Conservation (phyloP, 768 basidiomycete genomes). For the Mycena rebaudengoi region DNA sequence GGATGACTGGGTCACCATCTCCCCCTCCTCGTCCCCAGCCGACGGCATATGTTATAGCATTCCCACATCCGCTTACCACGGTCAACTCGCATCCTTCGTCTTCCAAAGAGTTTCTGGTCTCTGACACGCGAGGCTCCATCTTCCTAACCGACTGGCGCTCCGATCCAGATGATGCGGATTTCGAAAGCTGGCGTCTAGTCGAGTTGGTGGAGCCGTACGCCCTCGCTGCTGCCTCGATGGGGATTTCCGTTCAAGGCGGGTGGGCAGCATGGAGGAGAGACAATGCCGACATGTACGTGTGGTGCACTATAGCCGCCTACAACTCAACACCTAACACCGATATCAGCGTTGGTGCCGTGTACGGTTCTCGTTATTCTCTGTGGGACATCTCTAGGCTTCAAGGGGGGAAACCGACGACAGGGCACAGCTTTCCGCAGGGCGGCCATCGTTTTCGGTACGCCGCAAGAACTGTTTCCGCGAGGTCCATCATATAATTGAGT, state of each 20-base stretch:
- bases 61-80: constrained; percentile 74
- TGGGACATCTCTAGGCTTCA: constrained; percentile 80
- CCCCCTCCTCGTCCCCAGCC: constrained; percentile 65
- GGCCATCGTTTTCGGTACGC: constrained; percentile 72
- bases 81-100: constrained; percentile 76
- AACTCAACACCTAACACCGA: neutral
- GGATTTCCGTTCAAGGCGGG: constrained; percentile 55
- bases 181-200: constrained; percentile 66
- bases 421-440: constrained; percentile 72
- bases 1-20: constrained; percentile 38
- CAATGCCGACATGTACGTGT: constrained; percentile 72
- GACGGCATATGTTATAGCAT: constrained; percentile 78
- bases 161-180: constrained; percentile 64
- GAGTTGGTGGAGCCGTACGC: constrained; percentile 79
- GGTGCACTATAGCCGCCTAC: constrained; percentile 8
- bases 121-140: constrained; percentile 77
- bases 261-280: constrained; percentile 78
- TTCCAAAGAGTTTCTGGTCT: constrained; percentile 82
- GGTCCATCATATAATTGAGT: constrained; percentile 11
- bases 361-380: constrained; percentile 73
- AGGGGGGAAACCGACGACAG: constrained; percentile 78
- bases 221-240: constrained; percentile 60
- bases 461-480: constrained; percentile 1
- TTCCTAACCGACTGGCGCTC: constrained; percentile 87
- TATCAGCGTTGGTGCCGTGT: constrained; percentile 76